Conservation (phyloP, 2,329 filamentous ascomycete genomes). For the Clonostachys chloroleuca region DNA sequence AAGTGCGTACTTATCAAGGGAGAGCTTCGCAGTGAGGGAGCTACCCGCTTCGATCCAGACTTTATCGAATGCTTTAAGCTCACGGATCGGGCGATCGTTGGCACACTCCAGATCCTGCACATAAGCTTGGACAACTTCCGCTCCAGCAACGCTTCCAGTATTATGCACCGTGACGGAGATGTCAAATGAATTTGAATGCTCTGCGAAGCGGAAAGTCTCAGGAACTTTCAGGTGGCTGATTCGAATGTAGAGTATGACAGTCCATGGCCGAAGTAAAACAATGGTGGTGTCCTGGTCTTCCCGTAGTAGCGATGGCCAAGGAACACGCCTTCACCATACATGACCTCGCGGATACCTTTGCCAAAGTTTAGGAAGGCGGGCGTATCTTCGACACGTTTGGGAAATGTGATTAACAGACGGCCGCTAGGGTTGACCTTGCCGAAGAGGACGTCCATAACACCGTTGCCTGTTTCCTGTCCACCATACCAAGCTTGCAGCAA, state of each 20-base stretch:
- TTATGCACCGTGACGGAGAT: conserved; percentile 46
- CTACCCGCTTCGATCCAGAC: conserved; percentile 56
- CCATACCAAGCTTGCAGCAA: conserved; percentile 66
- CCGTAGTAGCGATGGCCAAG: conserved; percentile 81
- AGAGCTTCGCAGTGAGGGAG: conserved; percentile 50
- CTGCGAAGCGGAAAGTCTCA: background rate
- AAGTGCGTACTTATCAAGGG: conserved; percentile 59
- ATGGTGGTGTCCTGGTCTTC: conserved; percentile 55
- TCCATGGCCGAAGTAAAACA: conserved; percentile 78
- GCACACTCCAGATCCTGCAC: conserved; percentile 42
- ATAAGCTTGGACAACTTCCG: conserved; percentile 56
- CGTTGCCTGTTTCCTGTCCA: conserved; percentile 67
- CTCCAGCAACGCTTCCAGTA: conserved; percentile 47
- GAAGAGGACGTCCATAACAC: conserved; percentile 63
- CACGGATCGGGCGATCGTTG: conserved; percentile 53
- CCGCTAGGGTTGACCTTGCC: conserved; percentile 41
- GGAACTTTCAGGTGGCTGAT: conserved; percentile 37
- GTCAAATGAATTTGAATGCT: background rate
- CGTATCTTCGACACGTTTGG: conserved; percentile 59
- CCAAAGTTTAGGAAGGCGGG: conserved; percentile 73
- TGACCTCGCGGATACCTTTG: conserved; percentile 63
- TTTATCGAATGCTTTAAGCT: conserved; percentile 64
- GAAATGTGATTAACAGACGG: conserved; percentile 4
- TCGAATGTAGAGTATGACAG: conserved; percentile 71
- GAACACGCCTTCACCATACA: conserved; percentile 79